Percentiles rank a stretch among this genome's conserved stretches.
Evolutionary conservation across 2,329 filamentous ascomycete species (phyloP).

Genomic region (Truncatella angustata): DNA sequence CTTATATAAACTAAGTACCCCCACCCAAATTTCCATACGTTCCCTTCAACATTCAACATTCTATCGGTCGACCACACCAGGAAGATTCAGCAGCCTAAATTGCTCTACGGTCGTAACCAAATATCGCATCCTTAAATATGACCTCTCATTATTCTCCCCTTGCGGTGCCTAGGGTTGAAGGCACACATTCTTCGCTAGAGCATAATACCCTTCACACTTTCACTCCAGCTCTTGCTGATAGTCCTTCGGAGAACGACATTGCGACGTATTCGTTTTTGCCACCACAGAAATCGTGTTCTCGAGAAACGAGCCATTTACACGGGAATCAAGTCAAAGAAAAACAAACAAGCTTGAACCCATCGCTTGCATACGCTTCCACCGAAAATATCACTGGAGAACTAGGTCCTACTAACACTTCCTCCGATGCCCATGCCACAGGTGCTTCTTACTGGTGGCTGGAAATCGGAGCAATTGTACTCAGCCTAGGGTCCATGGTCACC

Average conservation of each 20-base stretch:
- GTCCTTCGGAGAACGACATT: neutral
- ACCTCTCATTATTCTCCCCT: neutral
- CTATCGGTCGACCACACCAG: neutral
- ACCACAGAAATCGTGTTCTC: neutral
- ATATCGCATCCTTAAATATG: neutral
- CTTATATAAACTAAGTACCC: neutral
- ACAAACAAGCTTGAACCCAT: neutral
- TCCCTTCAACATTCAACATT: neutral
- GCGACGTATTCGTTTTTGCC: neutral
- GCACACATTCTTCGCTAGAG: neutral
- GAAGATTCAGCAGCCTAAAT: neutral
- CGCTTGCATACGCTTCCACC: neutral
- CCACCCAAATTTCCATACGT: neutral
- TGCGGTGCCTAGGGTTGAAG: neutral
- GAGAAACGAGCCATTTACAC: neutral
- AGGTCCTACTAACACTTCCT: neutral
- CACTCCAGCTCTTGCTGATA: neutral
- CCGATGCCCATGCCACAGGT: neutral
- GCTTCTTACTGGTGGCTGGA: slow-evolving; percentile 10
- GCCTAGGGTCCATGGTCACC: slow-evolving; percentile 10
- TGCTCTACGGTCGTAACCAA: neutral
- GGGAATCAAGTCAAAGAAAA: neutral
- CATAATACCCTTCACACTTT: neutral
- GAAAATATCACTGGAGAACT: neutral
- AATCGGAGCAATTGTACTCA: slow-evolving; percentile 12